Evolutionary conservation across 1,284 basidiomycete genomes (phyloP), one percentile per base, ranked within the genome.

Genomic region (Ganoderma sp.): DNA sequence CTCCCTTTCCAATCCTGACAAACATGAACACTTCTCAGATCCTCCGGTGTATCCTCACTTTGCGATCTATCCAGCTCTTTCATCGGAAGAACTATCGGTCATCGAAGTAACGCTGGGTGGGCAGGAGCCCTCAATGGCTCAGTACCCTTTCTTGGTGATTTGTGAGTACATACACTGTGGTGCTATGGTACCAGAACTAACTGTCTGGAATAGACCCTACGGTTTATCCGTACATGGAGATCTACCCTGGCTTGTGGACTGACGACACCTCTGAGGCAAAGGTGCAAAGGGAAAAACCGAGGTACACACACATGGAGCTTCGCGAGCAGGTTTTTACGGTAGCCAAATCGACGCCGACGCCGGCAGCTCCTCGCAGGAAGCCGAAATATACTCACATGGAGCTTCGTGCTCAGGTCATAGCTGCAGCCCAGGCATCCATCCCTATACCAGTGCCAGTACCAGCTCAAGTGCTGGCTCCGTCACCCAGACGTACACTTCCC

Each of bases 221-320:
- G 25, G 32, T 62, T 2, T 86, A 86, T 71, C 83, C 84, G 41
- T 60, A 79, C 74, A 78, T 84, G 41, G 77, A 81, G 39, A 73
- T 84, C 19, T 86, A 86, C 62, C 84, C 85, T 28, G 61, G 76
- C 1, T 64, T 52, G 56, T 73, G 72, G 59, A 3, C 64, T 25
- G 22, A 25, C 22, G 32, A n/a, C 15, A 2, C 32, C 15, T 19
- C 57, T 22, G 19, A 14, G 19, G 28, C 12, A 6, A 58, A 15
- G 15, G 39, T 52, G 25, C 68, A 37, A 28, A 56, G 54, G 42
- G 43, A 61, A 50, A 62, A 62, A 7, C 73, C 74, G n/a, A 74
- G 52, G 43, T 66, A 65, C 62, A 73, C 71, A 14, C 75, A 76
- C 54, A 62, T 68, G 48, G 71, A 75, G 32, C 65, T 74, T 25